Evolutionary conservation across 192 early-diverging fungal genomes (phyloP).

Genomic region (Mortierella hygrophila): DNA sequence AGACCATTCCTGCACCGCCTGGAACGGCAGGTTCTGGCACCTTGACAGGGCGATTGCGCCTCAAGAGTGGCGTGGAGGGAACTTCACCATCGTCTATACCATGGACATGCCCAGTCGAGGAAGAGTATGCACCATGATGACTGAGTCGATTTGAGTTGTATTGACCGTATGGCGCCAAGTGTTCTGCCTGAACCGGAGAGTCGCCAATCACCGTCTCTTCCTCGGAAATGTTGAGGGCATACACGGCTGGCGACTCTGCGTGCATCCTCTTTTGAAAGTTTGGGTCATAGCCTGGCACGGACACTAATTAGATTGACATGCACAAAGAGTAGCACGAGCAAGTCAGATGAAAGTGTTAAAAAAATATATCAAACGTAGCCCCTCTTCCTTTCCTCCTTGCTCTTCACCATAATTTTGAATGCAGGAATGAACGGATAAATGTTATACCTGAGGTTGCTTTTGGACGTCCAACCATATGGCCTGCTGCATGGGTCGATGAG

Average conservation of each 20-base stretch:
- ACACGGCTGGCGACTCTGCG: constrained; percentile 17
- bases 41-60: constrained; percentile 12
- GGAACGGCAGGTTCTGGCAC: neutral
- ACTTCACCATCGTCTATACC: constrained; percentile 23
- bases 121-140: neutral
- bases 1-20: neutral
- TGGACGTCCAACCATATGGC: constrained; percentile 24
- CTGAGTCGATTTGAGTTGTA: neutral
- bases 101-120: neutral
- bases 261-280: constrained; percentile 12
- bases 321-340: neutral
- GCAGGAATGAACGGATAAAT: neutral
- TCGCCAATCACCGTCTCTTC: constrained; percentile 42
- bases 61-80: constrained; percentile 28
- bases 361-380: neutral
- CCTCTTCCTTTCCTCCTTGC: neutral
- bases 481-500: constrained; percentile 3
- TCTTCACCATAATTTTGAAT: neutral
- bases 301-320: constrained; percentile 13
- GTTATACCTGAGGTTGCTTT: constrained; percentile 43
- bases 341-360: neutral
- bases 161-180: neutral
- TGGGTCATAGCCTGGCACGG: constrained; percentile 22
- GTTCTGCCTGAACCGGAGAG: neutral
- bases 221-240: constrained; percentile 33